Evolutionary conservation across 805 yeast species (phyloP), one percentile per base, ranked within the genome.

Genomic region (Dipodascopsis uninucleata): DNA sequence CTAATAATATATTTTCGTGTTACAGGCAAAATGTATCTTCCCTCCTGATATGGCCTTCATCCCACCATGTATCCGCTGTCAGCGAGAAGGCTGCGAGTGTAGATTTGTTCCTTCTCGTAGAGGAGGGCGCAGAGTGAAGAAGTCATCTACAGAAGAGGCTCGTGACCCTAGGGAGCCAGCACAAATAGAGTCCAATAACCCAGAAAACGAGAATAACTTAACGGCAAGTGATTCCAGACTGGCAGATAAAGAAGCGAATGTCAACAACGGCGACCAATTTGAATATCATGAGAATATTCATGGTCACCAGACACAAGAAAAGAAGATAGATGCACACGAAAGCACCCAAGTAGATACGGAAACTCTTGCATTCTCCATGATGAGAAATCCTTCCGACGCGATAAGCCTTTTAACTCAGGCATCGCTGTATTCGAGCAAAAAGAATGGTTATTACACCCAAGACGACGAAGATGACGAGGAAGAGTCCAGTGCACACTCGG

Each of bases 361-460:
- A 23, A 31, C 29, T 5, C 40, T 49, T 12, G 53, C 50, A 8
- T 10, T 29, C 12, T 36, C 18, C 36, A 21, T n/a, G 36, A 43
- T 50, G 31, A 34, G 55, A 18, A 50, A 50, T 28, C 55, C 55
- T 7, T 28, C 55, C n/a, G 55, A 50, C 18, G 55, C 55, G 5
- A 22, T 39, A 10, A 47, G 44, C 23, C 47, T 50, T 20, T 29
- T 50, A 40, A 45, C 52, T 17, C 29, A 32, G 29, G 23, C 55
- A 9, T 38, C 54, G n/a, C 12, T 36, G 39, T 10, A 5, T 36
- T 10, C 17, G 5, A 12, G 16, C 5, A 20, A 6, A 10, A 17
- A 7, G 16, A 22, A 36, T 8, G 17, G 5, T 14, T n/a, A 9
- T 6, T 22, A 12, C 16, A 23, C 14, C 8, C 17, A 14, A 10